A percentile compares a stretch with the other conserved stretches of the same genome.
These are phyloP conservation scores for Ochromonas danica DNA, from an alignment of 108 stramenopile species.

Conservation along the genomic window DNA sequence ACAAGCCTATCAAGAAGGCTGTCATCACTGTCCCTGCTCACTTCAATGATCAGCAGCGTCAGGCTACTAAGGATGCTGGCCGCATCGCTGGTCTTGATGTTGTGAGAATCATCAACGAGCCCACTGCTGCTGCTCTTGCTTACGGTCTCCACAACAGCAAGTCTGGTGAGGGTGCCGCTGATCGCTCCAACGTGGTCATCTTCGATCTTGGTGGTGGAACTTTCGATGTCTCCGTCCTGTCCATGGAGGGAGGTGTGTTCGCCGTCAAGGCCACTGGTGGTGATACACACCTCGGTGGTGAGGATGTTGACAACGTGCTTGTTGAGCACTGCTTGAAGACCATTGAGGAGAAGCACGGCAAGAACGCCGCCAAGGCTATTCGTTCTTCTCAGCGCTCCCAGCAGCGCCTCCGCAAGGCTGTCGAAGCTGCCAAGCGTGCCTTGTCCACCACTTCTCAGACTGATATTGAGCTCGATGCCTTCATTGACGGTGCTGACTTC, in stretches of 20 bases:
- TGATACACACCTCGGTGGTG: slow-evolving; percentile 26
- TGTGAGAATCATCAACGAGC: slow-evolving; percentile 70
- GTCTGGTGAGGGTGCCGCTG: slow-evolving; percentile 21
- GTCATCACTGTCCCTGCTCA: slow-evolving; percentile 36
- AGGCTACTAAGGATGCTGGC: slow-evolving; percentile 37
- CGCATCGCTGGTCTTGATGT: slow-evolving; percentile 65
- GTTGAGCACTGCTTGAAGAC: neutral
- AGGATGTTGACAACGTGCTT: slow-evolving; percentile 26
- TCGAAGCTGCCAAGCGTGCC: slow-evolving; percentile 82
- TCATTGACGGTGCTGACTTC: slow-evolving; percentile 58
- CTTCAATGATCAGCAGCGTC: slow-evolving; percentile 35
- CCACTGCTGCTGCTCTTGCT: slow-evolving; percentile 68
- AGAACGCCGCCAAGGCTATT: slow-evolving; percentile 53
- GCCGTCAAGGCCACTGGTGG: slow-evolving; percentile 32
- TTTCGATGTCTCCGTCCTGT: slow-evolving; percentile 65
- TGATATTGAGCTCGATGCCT: slow-evolving; percentile 64
- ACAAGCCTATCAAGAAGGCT: slow-evolving; percentile 29
- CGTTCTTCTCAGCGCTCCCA: slow-evolving; percentile 68
- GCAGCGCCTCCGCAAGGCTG: slow-evolving; percentile 78
- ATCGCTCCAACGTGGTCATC: slow-evolving; percentile 66
- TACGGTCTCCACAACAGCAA: slow-evolving; percentile 72
- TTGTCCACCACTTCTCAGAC: slow-evolving; percentile 72
- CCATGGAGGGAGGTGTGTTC: slow-evolving; percentile 62
- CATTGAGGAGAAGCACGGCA: slow-evolving; percentile 33
- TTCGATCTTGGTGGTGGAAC: slow-evolving; percentile 77